Evolutionary conservation across 2,329 filamentous ascomycete species (phyloP), one percentile per base, ranked within the genome.

Genomic region (Thelonectria discophora): DNA sequence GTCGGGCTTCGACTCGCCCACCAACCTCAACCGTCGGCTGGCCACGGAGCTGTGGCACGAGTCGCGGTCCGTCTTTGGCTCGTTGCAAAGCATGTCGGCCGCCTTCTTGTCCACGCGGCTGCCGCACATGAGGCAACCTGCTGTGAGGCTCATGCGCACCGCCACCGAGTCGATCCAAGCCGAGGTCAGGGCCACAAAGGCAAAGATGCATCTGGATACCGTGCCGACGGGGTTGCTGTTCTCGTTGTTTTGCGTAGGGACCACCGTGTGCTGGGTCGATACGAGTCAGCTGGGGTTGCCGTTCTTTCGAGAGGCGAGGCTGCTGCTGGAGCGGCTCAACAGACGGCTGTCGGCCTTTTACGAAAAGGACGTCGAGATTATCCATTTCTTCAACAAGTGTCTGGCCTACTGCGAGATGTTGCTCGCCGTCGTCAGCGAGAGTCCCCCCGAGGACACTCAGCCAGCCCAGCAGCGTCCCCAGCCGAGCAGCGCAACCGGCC

Each of bases 371-470:
- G 37, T 67, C 2, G 69, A 77, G 20, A 65, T 77, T 1, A 42
- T 80, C 3, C 68, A 68, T 0, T 80, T 75, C 47, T 80, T 80
- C 58, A 75, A 77, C 27, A 74, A 77, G 40, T 78, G 78, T 17
- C 32, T 79, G 12, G 68, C 75, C 0, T 80, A 80, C 55, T 79
- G 77, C 65, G 78, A 80, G 55, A 80, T 80, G 78, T 69, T 80
- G 3, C 73, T 79, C 0, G 73, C 77, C 1, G 74, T 79, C 0
- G 76, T 80, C 0, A 71, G 70, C 7, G 75, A 78, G 50, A 71
- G 73, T 15, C 60, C 68, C 30, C 5, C 57, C 2, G 62, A 11
- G 10, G 24, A 40, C 3, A 3, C n/a, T 2, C 9, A 3, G 2
- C 24, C 17, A 12, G 27, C 48, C 4, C 24, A 42, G 45, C 21